These are phyloP conservation scores for Fusarium haematococcum DNA, from an alignment of 2,329 filamentous ascomycete species.

Conservation along the genomic window DNA sequence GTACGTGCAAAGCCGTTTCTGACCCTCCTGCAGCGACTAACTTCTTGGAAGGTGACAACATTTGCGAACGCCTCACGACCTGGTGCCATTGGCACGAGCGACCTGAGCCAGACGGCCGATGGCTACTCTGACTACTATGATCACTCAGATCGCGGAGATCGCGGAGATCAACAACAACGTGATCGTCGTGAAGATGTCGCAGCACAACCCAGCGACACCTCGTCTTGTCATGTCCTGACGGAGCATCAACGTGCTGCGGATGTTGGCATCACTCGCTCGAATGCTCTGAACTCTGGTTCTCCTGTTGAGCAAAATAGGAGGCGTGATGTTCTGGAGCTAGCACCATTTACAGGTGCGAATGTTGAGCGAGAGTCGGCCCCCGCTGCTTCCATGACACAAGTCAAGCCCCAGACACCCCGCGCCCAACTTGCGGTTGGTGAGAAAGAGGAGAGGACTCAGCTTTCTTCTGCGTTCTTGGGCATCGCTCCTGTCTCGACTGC, in stretches of 20 bases:
- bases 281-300: constrained; percentile 6
- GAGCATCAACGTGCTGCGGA: not conserved
- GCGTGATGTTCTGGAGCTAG: constrained; percentile 1
- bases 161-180: not conserved
- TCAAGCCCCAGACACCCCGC: not conserved
- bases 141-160: not conserved
- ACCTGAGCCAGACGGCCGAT: not conserved
- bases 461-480: constrained; percentile 1
- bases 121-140: constrained; percentile 7
- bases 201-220: not conserved
- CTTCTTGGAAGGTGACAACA: constrained; percentile 27
- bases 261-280: not conserved
- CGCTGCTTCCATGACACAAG: not conserved
- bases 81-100: not conserved
- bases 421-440: not conserved
- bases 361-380: not conserved
- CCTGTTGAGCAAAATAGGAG: not conserved
- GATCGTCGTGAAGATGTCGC: not conserved
- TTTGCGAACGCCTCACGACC: constrained; percentile 1
- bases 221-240: not conserved
- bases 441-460: constrained; percentile 12
- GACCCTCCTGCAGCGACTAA: constrained; percentile 16
- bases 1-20: constrained; percentile 13
- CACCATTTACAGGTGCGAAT: not conserved
- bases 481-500: constrained; percentile 5